Base-by-base conservation (phyloP, 2,329 filamentous ascomycete species). In the Cladosporium sphaerospermum region DNA sequence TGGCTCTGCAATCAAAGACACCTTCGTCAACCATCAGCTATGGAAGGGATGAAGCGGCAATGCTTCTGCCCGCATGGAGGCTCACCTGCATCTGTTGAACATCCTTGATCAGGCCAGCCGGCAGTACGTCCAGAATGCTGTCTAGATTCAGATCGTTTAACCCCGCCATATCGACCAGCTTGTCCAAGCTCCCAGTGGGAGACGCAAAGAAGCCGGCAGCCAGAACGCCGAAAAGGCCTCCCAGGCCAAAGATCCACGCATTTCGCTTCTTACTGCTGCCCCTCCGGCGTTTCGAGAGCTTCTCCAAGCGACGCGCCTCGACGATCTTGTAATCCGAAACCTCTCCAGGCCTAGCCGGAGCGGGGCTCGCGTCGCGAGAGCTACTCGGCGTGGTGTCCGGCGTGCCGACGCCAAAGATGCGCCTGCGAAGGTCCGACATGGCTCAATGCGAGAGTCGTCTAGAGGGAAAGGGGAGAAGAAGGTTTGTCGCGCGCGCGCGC, bases 171-270 rank as follows among this genome's bases (percentile, higher is more conserved):
- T 89, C 89, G 58, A 96, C 91, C 57, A 97, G 79, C 52, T 62
- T 61, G 47, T 67, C 63, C 44, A 68, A 33, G 14, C 61, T 57
- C 65, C 96, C 90, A 71, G 91, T 93, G 68, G 80, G 88, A 60
- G 86, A 86, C 31, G 91, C 92, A 62, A 99, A 93, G 70, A 96
- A 90, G 31, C 90, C 85, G 1, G 93, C 93, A 2, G 85, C 78
- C n/a, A 95, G 74, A 53, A 99, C 80, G 10, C 93, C 93, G 62
- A 93, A 92, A n/a, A 99, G 65, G 39, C 90, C 89, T 32, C 93
- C 93, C 16, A 99, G 77, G 9, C 85, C 74, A 70, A 99, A 97
- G 28, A 96, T 87, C 64, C 95, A 82, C 2, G 85, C 84, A 69
- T 83, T 88, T 57, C 85, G 83, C 61, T 88, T 82, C 72, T 92